Evolutionary conservation across 75 land plant genomes (phyloP).

Genomic region (Pinus albicaulis): DNA sequence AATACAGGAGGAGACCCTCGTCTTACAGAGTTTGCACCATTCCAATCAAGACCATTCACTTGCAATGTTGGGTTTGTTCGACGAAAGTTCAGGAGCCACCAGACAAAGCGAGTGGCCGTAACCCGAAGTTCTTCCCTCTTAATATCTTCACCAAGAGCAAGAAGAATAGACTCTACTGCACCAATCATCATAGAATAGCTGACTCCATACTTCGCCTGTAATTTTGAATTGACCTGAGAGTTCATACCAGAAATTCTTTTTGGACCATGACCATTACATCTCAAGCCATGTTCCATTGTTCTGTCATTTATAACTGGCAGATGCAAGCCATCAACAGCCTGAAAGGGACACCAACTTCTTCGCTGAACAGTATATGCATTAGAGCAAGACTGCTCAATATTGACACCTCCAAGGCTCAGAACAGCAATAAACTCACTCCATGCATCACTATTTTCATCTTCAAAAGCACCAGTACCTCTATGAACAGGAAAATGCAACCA

Average conservation of each 20-base stretch:
- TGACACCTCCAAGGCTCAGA: constrained; percentile 54
- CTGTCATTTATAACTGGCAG: not conserved
- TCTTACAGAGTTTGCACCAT: not conserved
- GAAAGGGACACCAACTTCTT: constrained; percentile 50
- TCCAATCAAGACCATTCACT: constrained; percentile 6
- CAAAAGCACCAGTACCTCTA: constrained; percentile 73
- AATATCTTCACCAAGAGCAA: constrained; percentile 67
- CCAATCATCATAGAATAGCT: constrained; percentile 44
- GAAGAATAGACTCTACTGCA: constrained; percentile 59
- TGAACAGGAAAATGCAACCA: constrained; percentile 35
- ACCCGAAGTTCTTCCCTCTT: constrained; percentile 54
- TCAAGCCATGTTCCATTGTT: not conserved
- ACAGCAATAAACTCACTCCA: constrained; percentile 75
- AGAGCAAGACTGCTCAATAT: constrained; percentile 10
- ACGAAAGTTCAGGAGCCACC: constrained; percentile 74
- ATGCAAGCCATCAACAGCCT: constrained; percentile 1
- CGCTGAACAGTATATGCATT: constrained; percentile 10
- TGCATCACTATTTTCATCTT: constrained; percentile 35
- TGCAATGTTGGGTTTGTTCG: constrained; percentile 1
- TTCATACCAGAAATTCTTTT: not conserved
- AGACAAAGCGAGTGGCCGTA: constrained; percentile 72
- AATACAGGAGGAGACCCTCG: not conserved
- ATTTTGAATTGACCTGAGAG: constrained; percentile 9
- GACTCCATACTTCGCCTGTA: constrained; percentile 10
- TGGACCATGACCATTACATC: constrained; percentile 4